phyloP scores from a whole-genome alignment of 2,329 filamentous ascomycete genomes.

The Colletotrichum cereale region DNA sequence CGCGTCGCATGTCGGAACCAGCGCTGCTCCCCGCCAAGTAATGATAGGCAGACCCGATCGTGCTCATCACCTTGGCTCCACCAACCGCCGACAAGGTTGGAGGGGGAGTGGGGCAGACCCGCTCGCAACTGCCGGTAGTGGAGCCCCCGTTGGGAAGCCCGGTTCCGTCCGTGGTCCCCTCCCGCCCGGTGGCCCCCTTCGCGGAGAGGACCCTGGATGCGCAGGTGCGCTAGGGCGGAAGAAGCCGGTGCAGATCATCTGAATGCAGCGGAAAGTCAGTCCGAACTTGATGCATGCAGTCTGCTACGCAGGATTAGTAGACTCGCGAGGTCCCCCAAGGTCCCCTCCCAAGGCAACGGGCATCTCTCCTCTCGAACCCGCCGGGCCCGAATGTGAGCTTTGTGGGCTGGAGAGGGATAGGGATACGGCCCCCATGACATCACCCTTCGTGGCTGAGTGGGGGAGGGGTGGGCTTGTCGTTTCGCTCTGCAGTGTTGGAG shows the following conservation, averaged over 20 bases:
- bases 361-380: neutral
- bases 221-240: constrained; percentile 6
- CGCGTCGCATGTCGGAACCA: constrained; percentile 6
- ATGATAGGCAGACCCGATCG: neutral
- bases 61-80: neutral
- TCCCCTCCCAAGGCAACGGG: neutral
- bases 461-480: neutral
- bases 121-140: constrained; percentile 14
- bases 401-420: neutral
- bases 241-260: constrained; percentile 29
- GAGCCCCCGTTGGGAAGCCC: neutral
- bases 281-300: constrained; percentile 9
- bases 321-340: neutral
- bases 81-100: neutral
- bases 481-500: neutral
- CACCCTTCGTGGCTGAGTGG: neutral
- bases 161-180: neutral
- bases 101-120: neutral
- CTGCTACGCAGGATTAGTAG: neutral
- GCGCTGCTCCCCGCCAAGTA: constrained; percentile 30
- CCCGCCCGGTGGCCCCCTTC: neutral
- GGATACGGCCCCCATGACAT: neutral
- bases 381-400: constrained; percentile 28
- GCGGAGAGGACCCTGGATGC: constrained; percentile 8
- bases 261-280: constrained; percentile 9